Percentiles rank a stretch among this genome's conserved stretches.
Evolutionary conservation across 2,329 filamentous ascomycete species (phyloP).

Genomic region (Camptophora hylomeconis): DNA sequence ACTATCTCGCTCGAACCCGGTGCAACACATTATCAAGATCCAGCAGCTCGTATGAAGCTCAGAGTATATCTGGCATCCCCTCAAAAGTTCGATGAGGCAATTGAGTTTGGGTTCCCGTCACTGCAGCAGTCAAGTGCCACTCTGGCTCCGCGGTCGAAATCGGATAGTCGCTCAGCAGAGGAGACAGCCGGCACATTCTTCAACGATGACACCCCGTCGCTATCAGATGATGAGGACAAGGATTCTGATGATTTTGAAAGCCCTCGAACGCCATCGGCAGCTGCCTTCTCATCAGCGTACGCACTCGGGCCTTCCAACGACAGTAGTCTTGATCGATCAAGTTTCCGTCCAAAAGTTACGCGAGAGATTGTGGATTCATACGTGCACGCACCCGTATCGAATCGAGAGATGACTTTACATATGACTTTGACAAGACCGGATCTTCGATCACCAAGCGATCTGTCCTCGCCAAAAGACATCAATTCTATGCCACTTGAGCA

Average conservation of each 20-base stretch:
- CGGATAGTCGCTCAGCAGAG: slow-evolving; percentile 27
- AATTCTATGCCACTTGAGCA: slow-evolving; percentile 42
- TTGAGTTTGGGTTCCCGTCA: slow-evolving; percentile 79
- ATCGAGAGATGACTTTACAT: slow-evolving; percentile 84
- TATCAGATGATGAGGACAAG: slow-evolving; percentile 26
- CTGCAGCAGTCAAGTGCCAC: slow-evolving; percentile 14
- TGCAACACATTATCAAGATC: slow-evolving; percentile 78
- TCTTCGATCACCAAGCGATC: slow-evolving; percentile 55
- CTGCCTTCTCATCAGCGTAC: slow-evolving; percentile 16
- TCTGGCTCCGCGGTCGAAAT: slow-evolving; percentile 13
- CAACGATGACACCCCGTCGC: slow-evolving; percentile 32
- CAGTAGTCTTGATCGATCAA: slow-evolving; percentile 11
- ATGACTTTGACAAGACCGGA: slow-evolving; percentile 92
- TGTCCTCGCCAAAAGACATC: slow-evolving; percentile 57
- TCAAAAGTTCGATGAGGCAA: slow-evolving; percentile 88
- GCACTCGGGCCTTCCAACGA: slow-evolving; percentile 9
- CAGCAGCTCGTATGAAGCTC: slow-evolving; percentile 74
- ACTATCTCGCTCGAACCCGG: slow-evolving; percentile 51
- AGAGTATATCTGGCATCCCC: slow-evolving; percentile 76
- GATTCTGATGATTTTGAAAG: slow-evolving; percentile 13
- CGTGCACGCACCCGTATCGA: slow-evolving; percentile 41
- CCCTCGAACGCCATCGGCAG: slow-evolving; percentile 17
- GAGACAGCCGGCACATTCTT: slow-evolving; percentile 39
- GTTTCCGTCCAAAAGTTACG: slow-evolving; percentile 6
- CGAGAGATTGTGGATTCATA: slow-evolving; percentile 23